A percentile compares a stretch with the other conserved stretches of the same genome.
Conservation (phyloP, 2,329 filamentous ascomycete genomes). For the Pseudogymnoascus sp. region DNA sequence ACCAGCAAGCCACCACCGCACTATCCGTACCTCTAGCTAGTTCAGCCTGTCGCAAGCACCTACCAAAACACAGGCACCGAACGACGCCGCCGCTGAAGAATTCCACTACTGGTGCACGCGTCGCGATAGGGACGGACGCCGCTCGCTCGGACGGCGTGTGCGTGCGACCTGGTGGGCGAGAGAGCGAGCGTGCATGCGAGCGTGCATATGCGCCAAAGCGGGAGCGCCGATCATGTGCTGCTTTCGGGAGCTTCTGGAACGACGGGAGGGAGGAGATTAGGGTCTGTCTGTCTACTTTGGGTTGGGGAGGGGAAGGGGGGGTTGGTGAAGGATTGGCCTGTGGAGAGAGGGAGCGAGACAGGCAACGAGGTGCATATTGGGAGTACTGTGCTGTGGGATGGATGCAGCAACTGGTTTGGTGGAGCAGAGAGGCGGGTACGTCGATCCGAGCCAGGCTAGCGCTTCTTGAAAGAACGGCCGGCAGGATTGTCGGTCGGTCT, state of each 20-base stretch:
- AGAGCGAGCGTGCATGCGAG: neutral
- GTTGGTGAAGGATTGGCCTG: neutral
- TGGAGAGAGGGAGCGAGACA: neutral
- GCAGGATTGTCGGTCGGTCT: neutral
- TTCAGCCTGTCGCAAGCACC: neutral
- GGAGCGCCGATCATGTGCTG: neutral
- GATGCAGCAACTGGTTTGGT: neutral
- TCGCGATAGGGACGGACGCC: neutral
- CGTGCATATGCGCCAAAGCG: neutral
- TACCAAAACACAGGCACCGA: neutral
- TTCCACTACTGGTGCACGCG: neutral
- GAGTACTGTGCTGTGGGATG: neutral
- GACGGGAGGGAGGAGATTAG: neutral
- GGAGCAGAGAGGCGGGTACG: neutral
- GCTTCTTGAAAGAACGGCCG: neutral
- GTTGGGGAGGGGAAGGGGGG: neutral
- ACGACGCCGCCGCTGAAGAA: neutral
- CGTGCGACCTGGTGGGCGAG: neutral
- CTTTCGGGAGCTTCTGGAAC: neutral
- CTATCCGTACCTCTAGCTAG: neutral
- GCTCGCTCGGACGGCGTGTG: neutral
- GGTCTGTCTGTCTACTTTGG: neutral
- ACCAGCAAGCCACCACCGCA: neutral
- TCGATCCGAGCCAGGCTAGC: neutral
- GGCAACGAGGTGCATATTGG: neutral